Evolutionary conservation across 148 eudicot genomes (phyloP), one percentile per base, ranked within the genome.

Genomic region (Vaccinium vitisidaea): DNA sequence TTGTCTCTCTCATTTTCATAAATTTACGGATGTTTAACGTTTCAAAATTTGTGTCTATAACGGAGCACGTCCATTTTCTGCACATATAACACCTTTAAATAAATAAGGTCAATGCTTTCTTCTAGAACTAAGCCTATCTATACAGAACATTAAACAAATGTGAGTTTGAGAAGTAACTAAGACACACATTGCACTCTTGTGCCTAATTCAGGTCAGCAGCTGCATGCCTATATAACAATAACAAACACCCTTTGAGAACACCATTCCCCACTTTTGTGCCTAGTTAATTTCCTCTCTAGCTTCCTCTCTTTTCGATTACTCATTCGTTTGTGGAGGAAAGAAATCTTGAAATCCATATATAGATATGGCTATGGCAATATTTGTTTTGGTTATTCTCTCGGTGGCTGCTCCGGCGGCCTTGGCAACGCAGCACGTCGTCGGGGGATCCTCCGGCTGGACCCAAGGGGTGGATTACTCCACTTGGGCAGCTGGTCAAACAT

Each of bases 381-480:
- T 65, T 2, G 84, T 53, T 36, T 12, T 81, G 39, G 63, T 87
- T 32, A 5, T 87, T 9, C 55, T 87, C 43, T 50, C 77, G 76
- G 14, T 81, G 3, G 82, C 79, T 13, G 61, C 84, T 23, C 86
- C 82, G 54, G 59, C 84, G 21, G 86, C 61, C 18, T 54, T 52
- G 21, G 88, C 71, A 0, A 23, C 11, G 0, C 71, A 81, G 9
- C 84, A 87, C 32, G 23, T 13, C 2, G 88, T 87, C 4, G 88
- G 88, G 21, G 88, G 71, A 32, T 75, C 70, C 84, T 9, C 25
- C 16, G 88, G 86, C 36, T 87, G 88, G 88, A 75, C 0, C 69
- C 76, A 49, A 32, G 13, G 53, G 4, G 85, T 16, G 8, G 32
- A 80, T 80, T 87, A 80, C 59, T 0, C 81, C 16, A 75, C 69